phyloP scores from a whole-genome alignment of 2,329 filamentous ascomycete species.

The Cadophora sp. region DNA sequence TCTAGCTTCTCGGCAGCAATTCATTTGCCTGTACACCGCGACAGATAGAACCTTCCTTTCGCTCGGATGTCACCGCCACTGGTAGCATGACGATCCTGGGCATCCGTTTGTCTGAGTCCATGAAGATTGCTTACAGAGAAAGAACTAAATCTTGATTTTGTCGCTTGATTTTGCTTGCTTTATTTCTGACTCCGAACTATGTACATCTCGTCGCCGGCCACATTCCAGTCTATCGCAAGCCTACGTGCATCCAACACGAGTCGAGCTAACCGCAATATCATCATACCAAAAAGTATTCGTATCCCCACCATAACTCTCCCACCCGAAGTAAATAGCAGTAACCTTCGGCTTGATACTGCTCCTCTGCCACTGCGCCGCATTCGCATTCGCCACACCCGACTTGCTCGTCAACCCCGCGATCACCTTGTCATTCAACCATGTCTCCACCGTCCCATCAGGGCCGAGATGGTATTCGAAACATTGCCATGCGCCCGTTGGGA shows the following conservation, averaged over 20 bases:
- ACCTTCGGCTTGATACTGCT: slow-evolving; percentile 58
- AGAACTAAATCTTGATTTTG: too few species aligned
- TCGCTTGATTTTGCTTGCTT: too few species aligned
- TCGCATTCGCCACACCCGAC: slow-evolving; percentile 50
- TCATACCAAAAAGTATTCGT: slow-evolving; percentile 70
- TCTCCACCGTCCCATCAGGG: slow-evolving; percentile 64
- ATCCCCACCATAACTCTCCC: slow-evolving; percentile 68
- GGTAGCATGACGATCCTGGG: too few species aligned
- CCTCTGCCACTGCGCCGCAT: slow-evolving; percentile 60
- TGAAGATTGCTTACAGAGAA: too few species aligned
- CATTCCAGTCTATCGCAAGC: too few species aligned
- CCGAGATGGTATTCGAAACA: slow-evolving; percentile 69
- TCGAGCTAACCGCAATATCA: slow-evolving; percentile 58
- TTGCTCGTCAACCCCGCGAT: slow-evolving; percentile 59
- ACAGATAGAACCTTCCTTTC: too few species aligned
- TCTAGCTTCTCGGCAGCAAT: too few species aligned
- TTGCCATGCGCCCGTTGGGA: slow-evolving; percentile 59
- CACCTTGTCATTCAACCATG: slow-evolving; percentile 61
- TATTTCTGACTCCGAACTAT: background rate
- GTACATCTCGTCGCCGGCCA: background rate
- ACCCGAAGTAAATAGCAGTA: slow-evolving; percentile 65
- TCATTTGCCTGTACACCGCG: too few species aligned
- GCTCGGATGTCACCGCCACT: too few species aligned
- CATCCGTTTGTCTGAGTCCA: background rate
- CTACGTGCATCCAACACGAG: slow-evolving; percentile 54